Percentiles rank a stretch among this genome's conserved stretches.
phyloP scores from a whole-genome alignment of 768 basidiomycete species.

The Austroboletus festivus region DNA sequence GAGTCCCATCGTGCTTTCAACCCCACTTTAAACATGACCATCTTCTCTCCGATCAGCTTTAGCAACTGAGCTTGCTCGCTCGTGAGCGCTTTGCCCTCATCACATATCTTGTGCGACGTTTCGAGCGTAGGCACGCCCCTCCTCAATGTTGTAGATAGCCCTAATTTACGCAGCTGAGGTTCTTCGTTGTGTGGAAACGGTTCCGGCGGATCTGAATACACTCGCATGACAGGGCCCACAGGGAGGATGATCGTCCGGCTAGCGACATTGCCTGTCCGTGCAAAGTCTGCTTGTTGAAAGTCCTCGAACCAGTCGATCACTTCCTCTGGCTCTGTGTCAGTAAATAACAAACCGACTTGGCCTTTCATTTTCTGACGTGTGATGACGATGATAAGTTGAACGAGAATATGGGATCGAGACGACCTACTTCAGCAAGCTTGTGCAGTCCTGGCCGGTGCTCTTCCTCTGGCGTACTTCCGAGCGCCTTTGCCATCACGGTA shows the following conservation, averaged over 20 bases:
- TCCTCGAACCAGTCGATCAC: constrained; percentile 93
- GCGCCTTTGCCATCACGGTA: constrained; percentile 93
- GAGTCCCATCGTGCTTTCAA: constrained; percentile 73
- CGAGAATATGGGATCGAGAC: constrained; percentile 16
- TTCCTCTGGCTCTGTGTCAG: constrained; percentile 84
- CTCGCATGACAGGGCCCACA: constrained; percentile 80
- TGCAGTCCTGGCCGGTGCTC: constrained; percentile 79
- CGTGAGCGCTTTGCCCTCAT: constrained; percentile 74
- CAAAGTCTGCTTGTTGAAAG: constrained; percentile 88
- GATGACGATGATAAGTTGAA: constrained; percentile 7
- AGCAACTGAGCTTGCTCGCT: constrained; percentile 89
- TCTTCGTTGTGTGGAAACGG: constrained; percentile 98
- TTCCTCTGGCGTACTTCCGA: constrained; percentile 82
- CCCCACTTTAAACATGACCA: constrained; percentile 81
- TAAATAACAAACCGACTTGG: constrained; percentile 91
- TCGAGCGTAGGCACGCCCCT: constrained; percentile 85
- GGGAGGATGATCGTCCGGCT: constrained; percentile 73
- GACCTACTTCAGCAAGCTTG: constrained; percentile 72
- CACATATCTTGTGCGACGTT: constrained; percentile 79
- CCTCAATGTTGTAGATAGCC: constrained; percentile 79
- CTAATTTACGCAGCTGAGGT: constrained; percentile 90
- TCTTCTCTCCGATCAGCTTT: constrained; percentile 85
- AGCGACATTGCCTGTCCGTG: constrained; percentile 81
- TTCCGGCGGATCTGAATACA: constrained; percentile 75
- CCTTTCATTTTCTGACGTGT: constrained; percentile 83